phyloP scores from a whole-genome alignment of 352 stramenopile genomes.

The Globisporangium nodosum region DNA sequence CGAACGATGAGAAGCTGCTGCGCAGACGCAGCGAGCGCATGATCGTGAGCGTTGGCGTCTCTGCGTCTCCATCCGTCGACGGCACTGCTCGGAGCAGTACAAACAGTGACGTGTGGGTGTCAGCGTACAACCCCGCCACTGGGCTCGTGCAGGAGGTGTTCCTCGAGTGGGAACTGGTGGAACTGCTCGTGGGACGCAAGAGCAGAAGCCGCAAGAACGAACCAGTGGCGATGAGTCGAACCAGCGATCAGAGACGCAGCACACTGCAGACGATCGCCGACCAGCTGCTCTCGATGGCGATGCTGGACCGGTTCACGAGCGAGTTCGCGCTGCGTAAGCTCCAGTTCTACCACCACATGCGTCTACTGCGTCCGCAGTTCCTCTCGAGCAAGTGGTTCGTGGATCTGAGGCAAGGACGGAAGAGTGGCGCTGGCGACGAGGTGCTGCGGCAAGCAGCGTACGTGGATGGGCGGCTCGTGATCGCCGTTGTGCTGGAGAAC shows the following conservation, averaged over 20 bases:
- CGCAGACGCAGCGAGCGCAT: conserved; percentile 19
- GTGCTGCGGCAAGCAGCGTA: conserved; percentile 47
- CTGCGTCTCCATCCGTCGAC: conserved; percentile 6
- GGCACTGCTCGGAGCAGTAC: conserved; percentile 10
- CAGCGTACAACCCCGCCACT: conserved; percentile 45
- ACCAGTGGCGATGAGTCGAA: neutral
- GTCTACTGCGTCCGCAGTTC: conserved; percentile 41
- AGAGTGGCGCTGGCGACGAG: conserved; percentile 66
- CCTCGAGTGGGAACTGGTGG: conserved; percentile 62
- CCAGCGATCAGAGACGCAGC: conserved; percentile 2
- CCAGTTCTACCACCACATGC: conserved; percentile 62
- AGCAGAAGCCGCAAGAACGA: conserved; percentile 11
- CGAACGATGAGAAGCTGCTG: conserved; percentile 13
- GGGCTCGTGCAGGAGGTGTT: conserved; percentile 44
- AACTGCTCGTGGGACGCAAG: conserved; percentile 34
- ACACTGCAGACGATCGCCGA: conserved; percentile 28
- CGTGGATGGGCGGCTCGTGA: conserved; percentile 43
- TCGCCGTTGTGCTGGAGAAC: conserved; percentile 67
- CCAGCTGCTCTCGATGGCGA: conserved; percentile 41
- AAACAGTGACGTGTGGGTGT: conserved; percentile 27
- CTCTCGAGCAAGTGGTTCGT: conserved; percentile 55
- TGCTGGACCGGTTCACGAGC: conserved; percentile 69
- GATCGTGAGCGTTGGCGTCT: conserved; percentile 47
- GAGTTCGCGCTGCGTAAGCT: conserved; percentile 65
- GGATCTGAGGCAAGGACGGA: conserved; percentile 46